phyloP scores from a whole-genome alignment of 176 grass and related monocot genomes.

The Thinopyrum elongatum region DNA sequence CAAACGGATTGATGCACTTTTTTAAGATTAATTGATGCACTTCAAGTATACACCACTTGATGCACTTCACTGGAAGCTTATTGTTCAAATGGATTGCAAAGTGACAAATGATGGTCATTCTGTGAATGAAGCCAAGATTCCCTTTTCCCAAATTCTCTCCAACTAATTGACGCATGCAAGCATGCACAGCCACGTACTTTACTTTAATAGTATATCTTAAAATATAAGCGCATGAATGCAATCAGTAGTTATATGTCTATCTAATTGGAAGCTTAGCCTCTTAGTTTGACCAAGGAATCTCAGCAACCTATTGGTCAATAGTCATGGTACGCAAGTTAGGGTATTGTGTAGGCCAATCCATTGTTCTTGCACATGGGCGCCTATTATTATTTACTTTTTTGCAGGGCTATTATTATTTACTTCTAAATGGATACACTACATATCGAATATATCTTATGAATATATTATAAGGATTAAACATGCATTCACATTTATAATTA shows the following conservation, averaged over 20 bases:
- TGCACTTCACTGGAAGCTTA: not conserved
- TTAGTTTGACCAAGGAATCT: constrained; percentile 40
- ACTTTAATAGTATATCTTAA: not conserved
- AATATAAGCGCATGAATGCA: constrained; percentile 4
- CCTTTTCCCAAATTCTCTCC: constrained; percentile 37
- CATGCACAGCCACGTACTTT: not conserved
- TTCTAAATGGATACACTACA: not conserved
- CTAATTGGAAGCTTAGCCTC: constrained; percentile 1
- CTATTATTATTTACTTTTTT: not conserved
- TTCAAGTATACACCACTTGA: not conserved
- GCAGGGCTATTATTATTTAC: not conserved
- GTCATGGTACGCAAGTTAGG: constrained; percentile 21
- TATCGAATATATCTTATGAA: not conserved
- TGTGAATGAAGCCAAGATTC: constrained; percentile 15
- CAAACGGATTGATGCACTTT: too few species aligned
- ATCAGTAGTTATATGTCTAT: not conserved
- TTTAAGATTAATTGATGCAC: not conserved
- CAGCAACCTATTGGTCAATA: constrained; percentile 23
- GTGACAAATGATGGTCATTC: constrained; percentile 9
- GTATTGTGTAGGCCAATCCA: not conserved
- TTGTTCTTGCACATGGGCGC: not conserved
- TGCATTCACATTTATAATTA: too few species aligned
- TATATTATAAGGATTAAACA: too few species aligned
- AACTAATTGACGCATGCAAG: constrained; percentile 11
- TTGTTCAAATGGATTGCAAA: not conserved